Evolutionary conservation across 2,329 filamentous ascomycete species (phyloP).

Genomic region (Aspergillus sp.): DNA sequence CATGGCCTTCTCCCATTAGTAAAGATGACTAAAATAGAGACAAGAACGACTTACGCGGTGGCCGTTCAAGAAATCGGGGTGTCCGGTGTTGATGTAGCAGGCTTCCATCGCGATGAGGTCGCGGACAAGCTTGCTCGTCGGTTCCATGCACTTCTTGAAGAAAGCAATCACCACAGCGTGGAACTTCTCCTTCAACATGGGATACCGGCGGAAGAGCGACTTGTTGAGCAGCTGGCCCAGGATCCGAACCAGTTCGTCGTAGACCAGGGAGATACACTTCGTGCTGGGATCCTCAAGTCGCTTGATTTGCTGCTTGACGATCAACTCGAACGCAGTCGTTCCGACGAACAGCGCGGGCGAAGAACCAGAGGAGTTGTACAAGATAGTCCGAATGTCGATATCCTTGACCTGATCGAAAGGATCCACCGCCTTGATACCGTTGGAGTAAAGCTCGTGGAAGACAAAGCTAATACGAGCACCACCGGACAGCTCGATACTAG

Average conservation of each 20-base stretch:
- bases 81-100: slow-evolving; percentile 97
- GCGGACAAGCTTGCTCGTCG: slow-evolving; percentile 92
- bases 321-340: slow-evolving; percentile 95
- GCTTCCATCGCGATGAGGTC: slow-evolving; percentile 95
- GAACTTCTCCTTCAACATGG: slow-evolving; percentile 94
- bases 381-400: slow-evolving; percentile 90
- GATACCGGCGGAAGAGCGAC: slow-evolving; percentile 87
- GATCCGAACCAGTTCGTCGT: slow-evolving; percentile 95
- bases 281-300: slow-evolving; percentile 91
- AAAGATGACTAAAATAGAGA: neutral
- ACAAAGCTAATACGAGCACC: slow-evolving; percentile 98
- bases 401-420: slow-evolving; percentile 98
- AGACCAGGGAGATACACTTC: slow-evolving; percentile 96
- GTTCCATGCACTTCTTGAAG: slow-evolving; percentile 98
- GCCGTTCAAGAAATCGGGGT: slow-evolving; percentile 95
- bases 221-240: slow-evolving; percentile 86
- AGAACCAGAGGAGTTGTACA: slow-evolving; percentile 99
- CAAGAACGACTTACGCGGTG: slow-evolving; percentile 63
- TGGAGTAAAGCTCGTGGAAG: slow-evolving; percentile 97
- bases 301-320: slow-evolving; percentile 98
- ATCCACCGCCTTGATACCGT: slow-evolving; percentile 95
- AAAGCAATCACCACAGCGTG: slow-evolving; percentile 88
- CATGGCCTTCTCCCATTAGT: slow-evolving; percentile 66
- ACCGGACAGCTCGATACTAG: slow-evolving; percentile 88
- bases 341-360: slow-evolving; percentile 96